These are phyloP conservation scores for Helianthus annuus DNA, from an alignment of 129 eudicot species.

Conservation along the genomic window HanXRQr2.0-SUNRISE NC_035437.2:51373458-51373957, in stretches of 20 bases:
- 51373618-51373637: neutral
- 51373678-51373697: neutral
- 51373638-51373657: neutral
- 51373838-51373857: slow-evolving; percentile 66
- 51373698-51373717: slow-evolving; percentile 95
- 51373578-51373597: slow-evolving; percentile 16
- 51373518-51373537: too few relatives aligned
- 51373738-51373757: slow-evolving; percentile 91
- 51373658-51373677: slow-evolving; percentile 7
- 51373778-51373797: slow-evolving; percentile 8
- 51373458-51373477: too few relatives aligned
- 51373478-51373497: too few relatives aligned
- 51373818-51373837: slow-evolving; percentile 1
- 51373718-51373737: slow-evolving; percentile 77
- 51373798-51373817: neutral
- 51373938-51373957: slow-evolving; percentile 77
- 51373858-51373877: slow-evolving; percentile 94
- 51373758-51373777: slow-evolving; percentile 26
- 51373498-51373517: too few relatives aligned
- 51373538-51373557: too few relatives aligned
- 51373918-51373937: slow-evolving; percentile 97
- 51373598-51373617: neutral
- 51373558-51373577: neutral
- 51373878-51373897: slow-evolving; percentile 75
- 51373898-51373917: slow-evolving; percentile 86